These are phyloP conservation scores for Coniochaeta prunicola DNA, from an alignment of 2,329 filamentous ascomycete genomes.

Conservation along the genomic window DNA sequence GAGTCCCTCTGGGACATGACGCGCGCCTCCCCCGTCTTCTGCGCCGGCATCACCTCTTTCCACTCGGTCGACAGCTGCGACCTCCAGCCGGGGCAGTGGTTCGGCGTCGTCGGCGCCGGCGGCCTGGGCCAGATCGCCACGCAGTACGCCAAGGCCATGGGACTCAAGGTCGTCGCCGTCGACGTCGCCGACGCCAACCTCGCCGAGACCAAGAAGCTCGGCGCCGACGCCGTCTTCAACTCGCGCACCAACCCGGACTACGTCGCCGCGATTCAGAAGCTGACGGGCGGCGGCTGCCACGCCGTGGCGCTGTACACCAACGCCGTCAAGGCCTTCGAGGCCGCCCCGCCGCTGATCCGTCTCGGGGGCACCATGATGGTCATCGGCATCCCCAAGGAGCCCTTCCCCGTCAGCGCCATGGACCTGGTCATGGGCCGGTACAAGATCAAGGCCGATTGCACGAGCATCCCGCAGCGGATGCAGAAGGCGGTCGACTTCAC, in stretches of 20 bases:
- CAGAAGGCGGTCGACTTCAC: slow-evolving; percentile 34
- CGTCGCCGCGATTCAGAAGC: slow-evolving; percentile 28
- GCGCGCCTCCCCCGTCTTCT: slow-evolving; percentile 35
- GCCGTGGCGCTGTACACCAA: slow-evolving; percentile 34
- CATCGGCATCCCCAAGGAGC: slow-evolving; percentile 29
- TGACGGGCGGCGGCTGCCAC: slow-evolving; percentile 31
- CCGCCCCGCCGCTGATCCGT: slow-evolving; percentile 25
- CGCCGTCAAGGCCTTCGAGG: slow-evolving; percentile 26
- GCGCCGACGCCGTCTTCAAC: slow-evolving; percentile 35
- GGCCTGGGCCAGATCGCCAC: slow-evolving; percentile 18
- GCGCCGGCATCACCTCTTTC: slow-evolving; percentile 40
- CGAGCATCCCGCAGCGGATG: slow-evolving; percentile 32
- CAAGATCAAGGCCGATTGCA: slow-evolving; percentile 32
- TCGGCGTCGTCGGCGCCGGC: slow-evolving; percentile 19
- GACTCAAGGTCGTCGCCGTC: slow-evolving; percentile 16
- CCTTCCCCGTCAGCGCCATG: slow-evolving; percentile 26
- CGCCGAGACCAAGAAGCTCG: slow-evolving; percentile 26
- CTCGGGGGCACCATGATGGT: slow-evolving; percentile 33
- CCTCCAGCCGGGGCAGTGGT: slow-evolving; percentile 26
- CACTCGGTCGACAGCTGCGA: slow-evolving; percentile 29
- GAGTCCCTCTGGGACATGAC: slow-evolving; percentile 23
- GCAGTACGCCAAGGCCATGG: slow-evolving; percentile 18
- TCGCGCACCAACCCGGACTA: slow-evolving; percentile 29
- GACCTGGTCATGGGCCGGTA: slow-evolving; percentile 31
- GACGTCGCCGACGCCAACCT: slow-evolving; percentile 36